These are phyloP conservation scores for Diaporthe sp. DNA, from an alignment of 2,329 filamentous ascomycete species.

Conservation along the genomic window DNA sequence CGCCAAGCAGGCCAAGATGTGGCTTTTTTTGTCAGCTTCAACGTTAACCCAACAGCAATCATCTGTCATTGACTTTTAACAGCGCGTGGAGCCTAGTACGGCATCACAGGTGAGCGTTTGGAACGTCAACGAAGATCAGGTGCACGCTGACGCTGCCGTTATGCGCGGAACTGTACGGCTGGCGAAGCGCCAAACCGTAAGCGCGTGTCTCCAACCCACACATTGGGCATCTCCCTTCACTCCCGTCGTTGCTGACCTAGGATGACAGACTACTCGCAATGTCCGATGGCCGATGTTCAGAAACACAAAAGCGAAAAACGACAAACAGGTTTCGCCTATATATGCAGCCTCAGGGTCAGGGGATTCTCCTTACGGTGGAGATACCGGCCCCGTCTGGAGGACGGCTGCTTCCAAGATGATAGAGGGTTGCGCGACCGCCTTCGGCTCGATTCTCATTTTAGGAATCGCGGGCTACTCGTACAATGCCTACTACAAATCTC, in stretches of 20 bases:
- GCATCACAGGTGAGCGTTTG: not conserved
- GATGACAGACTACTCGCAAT: not conserved
- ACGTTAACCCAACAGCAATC: not conserved
- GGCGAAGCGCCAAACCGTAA: constrained; percentile 17
- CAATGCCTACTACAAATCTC: constrained; percentile 87
- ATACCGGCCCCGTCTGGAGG: constrained; percentile 9
- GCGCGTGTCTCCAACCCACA: not conserved
- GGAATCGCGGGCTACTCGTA: constrained; percentile 80
- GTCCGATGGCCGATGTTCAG: not conserved
- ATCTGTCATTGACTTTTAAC: not conserved
- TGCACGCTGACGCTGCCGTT: not conserved
- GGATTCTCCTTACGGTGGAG: not conserved
- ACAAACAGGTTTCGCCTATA: not conserved
- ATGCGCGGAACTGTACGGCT: constrained; percentile 22
- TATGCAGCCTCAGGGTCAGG: not conserved
- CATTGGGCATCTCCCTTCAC: not conserved
- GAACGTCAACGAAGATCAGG: not conserved
- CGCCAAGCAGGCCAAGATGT: constrained; percentile 17
- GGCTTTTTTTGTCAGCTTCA: constrained; percentile 11
- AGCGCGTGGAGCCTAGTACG: not conserved
- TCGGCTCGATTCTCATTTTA: constrained; percentile 80
- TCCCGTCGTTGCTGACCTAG: not conserved
- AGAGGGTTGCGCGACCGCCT: constrained; percentile 81
- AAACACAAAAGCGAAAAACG: not conserved
- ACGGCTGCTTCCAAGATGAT: constrained; percentile 57